phyloP scores from a whole-genome alignment of 73 alveolate species.

The Symbiodinium pilosum region DNA sequence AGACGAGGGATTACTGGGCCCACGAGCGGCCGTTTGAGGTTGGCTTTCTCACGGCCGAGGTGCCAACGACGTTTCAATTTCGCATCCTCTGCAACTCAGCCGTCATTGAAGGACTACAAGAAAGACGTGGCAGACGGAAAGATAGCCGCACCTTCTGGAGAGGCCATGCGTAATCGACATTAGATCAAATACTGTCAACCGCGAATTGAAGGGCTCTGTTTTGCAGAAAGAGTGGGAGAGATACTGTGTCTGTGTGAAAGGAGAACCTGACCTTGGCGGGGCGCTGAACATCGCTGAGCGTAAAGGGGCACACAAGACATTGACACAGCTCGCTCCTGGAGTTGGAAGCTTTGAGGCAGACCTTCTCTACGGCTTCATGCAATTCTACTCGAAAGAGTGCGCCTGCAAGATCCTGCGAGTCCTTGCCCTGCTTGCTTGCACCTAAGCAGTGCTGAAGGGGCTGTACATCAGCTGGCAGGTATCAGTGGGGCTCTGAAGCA shows the following conservation, averaged over 20 bases:
- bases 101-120: constrained; percentile 56
- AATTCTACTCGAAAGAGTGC: constrained; percentile 61
- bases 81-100: too few relatives aligned
- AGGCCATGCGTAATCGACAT: neutral
- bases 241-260: too few relatives aligned
- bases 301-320: too few relatives aligned
- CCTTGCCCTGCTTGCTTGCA: neutral
- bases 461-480: constrained; percentile 3
- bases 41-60: constrained; percentile 75
- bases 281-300: too few relatives aligned
- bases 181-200: neutral
- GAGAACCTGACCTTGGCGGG: too few relatives aligned
- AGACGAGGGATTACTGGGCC: constrained; percentile 77
- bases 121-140: constrained; percentile 43
- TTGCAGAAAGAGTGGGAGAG: too few relatives aligned
- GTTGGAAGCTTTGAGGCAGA: too few relatives aligned
- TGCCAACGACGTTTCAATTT: too few relatives aligned
- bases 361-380: constrained; percentile 68
- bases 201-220: too few relatives aligned
- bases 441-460: too few relatives aligned
- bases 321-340: too few relatives aligned
- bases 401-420: neutral
- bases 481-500: constrained; percentile 61
- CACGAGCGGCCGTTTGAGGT: constrained; percentile 38
- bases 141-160: constrained; percentile 17